These are phyloP conservation scores for Dioszegia crocea DNA, from an alignment of 768 basidiomycete genomes.

Conservation along the genomic window DNA sequence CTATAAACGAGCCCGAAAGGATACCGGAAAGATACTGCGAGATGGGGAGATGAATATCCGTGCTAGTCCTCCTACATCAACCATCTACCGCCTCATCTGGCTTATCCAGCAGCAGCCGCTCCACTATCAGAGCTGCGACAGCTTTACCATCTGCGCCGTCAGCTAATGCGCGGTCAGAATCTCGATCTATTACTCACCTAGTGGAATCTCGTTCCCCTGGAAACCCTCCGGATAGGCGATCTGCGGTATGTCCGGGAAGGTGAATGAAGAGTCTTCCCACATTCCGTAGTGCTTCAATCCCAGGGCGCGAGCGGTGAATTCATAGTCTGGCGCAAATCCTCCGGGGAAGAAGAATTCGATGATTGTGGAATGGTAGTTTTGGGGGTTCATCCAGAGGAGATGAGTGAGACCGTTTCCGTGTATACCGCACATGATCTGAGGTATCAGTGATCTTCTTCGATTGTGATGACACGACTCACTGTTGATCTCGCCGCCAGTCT, in stretches of 20 bases:
- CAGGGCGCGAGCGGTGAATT: constrained; percentile 72
- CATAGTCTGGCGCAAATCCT: constrained; percentile 81
- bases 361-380: constrained; percentile 67
- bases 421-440: constrained; percentile 48
- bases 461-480: constrained; percentile 53
- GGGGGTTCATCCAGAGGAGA: constrained; percentile 73
- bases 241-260: constrained; percentile 66
- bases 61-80: background rate
- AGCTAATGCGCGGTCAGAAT: background rate
- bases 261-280: constrained; percentile 75
- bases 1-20: background rate
- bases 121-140: constrained; percentile 39
- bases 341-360: constrained; percentile 78
- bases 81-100: background rate
- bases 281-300: constrained; percentile 78
- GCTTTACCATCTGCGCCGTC: constrained; percentile 35
- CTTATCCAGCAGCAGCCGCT: constrained; percentile 36
- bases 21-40: background rate
- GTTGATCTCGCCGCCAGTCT: constrained; percentile 76
- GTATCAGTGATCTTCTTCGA: background rate
- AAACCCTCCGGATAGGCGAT: constrained; percentile 81
- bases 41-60: background rate
- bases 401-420: constrained; percentile 61
- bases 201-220: constrained; percentile 81
- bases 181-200: constrained; percentile 55